Base-by-base conservation (phyloP, 2,329 filamentous ascomycete genomes). In the Aspergillus sp. region DNA sequence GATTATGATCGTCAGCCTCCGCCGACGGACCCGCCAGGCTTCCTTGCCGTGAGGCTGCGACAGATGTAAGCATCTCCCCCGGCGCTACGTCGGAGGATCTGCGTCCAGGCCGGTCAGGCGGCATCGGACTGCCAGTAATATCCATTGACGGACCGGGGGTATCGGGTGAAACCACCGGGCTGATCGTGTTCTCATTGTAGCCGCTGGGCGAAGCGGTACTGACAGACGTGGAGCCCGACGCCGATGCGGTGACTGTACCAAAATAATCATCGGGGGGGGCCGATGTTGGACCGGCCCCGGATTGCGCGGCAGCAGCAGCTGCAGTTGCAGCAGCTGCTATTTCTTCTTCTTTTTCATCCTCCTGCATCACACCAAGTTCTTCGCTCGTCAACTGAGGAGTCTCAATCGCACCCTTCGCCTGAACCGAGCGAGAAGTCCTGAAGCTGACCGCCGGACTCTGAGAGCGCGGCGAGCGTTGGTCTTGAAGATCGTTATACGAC, bases 141-240 rank as follows among this genome's bases (percentile, higher is more conserved):
- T 66, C 64, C 41, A 65, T 65, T 12, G 61, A 58, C 10, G 63
- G 63, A 26, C 63, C 64, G 2, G 57, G 51, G 2, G 64, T 66
- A 45, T 66, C 64, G 6, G 63, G 62, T 5, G 63, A 64, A 4
- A 64, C 58, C 9, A 66, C 63, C 1, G 61, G 62, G 41, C 59
- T 57, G 33, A 65, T 62, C 27, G 52, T 62, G 47, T 64, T 66
- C 47, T 65, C 63, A 41, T 65, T 63, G 35, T 55, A 60, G 6
- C 49, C 57, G 41, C 45, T 47, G 29, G 36, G 36, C 5, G 36
- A 39, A 39, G 36, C 36, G 12, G 36, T 39, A 28, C 36, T 4
- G 12, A 27, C 36, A 26, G 36, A 39, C 3, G 36, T 26, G 26
- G 36, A 8, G 2, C 12, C 12, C 26, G 36, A 26, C 2, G 19